Evolutionary conservation across 1,284 basidiomycete species (phyloP).

Genomic region (Puccinia horiana): DNA sequence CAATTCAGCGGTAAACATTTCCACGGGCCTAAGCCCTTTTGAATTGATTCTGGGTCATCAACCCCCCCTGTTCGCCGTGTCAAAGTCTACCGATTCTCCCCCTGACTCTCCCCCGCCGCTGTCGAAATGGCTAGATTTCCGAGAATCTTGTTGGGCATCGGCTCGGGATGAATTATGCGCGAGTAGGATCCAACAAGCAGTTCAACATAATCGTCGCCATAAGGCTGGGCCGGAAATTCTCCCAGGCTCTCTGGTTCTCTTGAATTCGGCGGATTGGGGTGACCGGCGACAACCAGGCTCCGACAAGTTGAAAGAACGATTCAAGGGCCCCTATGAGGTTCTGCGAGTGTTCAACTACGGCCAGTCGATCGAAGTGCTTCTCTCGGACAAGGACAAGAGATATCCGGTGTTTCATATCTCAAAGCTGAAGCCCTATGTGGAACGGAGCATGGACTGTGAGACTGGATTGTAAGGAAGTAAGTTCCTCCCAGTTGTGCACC

Average conservation of each 20-base stretch:
- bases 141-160: neutral
- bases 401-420: neutral
- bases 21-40: too few relatives aligned
- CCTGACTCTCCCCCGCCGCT: too few relatives aligned
- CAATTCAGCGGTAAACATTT: too few relatives aligned
- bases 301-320: neutral
- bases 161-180: neutral
- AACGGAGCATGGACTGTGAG: neutral
- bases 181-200: neutral
- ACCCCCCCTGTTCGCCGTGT: too few relatives aligned
- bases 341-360: neutral
- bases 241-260: neutral
- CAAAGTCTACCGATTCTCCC: too few relatives aligned
- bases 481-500: too few relatives aligned
- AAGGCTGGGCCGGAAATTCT: neutral
- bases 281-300: neutral
- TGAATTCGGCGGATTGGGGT: neutral
- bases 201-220: neutral
- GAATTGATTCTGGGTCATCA: too few relatives aligned
- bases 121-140: neutral
- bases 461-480: too few relatives aligned
- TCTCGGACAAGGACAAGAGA: neutral
- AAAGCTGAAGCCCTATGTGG: neutral
- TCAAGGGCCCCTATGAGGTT: neutral
- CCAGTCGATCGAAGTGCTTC: neutral